Conservation (phyloP, 768 basidiomycete genomes). For the Lenzites betulinus region DNA sequence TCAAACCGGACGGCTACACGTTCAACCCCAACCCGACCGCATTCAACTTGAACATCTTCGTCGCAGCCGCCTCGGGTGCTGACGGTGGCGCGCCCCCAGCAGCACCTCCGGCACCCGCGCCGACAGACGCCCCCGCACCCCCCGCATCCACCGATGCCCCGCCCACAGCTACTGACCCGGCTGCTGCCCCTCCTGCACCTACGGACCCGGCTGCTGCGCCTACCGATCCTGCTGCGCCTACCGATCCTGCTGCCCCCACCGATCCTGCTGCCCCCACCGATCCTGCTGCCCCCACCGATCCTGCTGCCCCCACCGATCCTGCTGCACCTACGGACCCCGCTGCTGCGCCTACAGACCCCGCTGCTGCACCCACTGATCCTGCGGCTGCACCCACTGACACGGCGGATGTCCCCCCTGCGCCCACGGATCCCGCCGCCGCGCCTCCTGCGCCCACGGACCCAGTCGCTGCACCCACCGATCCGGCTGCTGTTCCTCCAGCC, state of each 20-base stretch:
- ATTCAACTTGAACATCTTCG: slow-evolving; percentile 69
- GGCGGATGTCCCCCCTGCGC: not conserved
- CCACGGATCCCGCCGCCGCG: not conserved
- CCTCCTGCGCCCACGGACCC: not conserved
- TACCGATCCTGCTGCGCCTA: too few relatives aligned
- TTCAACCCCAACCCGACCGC: slow-evolving; percentile 33
- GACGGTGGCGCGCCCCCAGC: not conserved
- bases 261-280: not conserved
- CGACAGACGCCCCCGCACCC: not conserved
- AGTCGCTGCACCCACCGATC: too few relatives aligned
- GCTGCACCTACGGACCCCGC: not conserved
- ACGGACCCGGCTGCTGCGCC: not conserved
- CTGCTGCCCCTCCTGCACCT: not conserved
- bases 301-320: not conserved
- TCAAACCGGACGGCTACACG: slow-evolving; percentile 47
- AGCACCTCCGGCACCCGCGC: not conserved
- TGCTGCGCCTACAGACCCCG: too few relatives aligned
- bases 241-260: not conserved
- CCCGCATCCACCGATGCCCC: not conserved
- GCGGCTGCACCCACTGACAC: not conserved
- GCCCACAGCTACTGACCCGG: not conserved
- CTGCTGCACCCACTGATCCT: not conserved
- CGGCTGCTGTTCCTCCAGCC: too few relatives aligned
- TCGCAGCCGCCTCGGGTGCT: slow-evolving; percentile 32
- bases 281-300: not conserved